Percentiles rank a stretch among this genome's conserved stretches.
phyloP scores from a whole-genome alignment of 768 basidiomycete genomes.

The Collybia sordida region DNA sequence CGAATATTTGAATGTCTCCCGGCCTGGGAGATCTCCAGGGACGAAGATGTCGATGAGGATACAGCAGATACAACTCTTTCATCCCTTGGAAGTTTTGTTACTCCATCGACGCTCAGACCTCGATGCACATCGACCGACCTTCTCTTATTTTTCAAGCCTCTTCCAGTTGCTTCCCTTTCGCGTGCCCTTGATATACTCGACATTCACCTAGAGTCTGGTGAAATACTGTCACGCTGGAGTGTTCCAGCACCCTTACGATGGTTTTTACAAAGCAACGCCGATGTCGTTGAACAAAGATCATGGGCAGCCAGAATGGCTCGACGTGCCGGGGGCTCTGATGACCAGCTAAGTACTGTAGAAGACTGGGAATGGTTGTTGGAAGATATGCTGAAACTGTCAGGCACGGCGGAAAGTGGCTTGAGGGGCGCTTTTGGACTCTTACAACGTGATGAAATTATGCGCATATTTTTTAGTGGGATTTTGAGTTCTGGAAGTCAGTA shows the following conservation, averaged over 20 bases:
- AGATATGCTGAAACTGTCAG: constrained; percentile 84
- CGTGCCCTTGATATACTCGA: constrained; percentile 88
- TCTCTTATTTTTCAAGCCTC: constrained; percentile 77
- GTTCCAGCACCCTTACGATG: constrained; percentile 83
- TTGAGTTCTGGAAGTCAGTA: constrained; percentile 86
- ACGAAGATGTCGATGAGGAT: constrained; percentile 66
- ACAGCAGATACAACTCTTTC: constrained; percentile 79
- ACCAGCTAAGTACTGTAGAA: constrained; percentile 55
- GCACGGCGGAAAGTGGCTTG: constrained; percentile 58
- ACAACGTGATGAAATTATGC: constrained; percentile 64
- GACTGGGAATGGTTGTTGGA: constrained; percentile 89
- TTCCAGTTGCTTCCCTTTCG: constrained; percentile 74
- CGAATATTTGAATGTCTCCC: constrained; percentile 95
- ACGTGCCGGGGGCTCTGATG: constrained; percentile 55
- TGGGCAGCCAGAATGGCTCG: constrained; percentile 88
- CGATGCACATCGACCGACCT: constrained; percentile 67
- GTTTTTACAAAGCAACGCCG: constrained; percentile 78
- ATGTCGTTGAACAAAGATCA: constrained; percentile 69
- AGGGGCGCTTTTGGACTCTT: constrained; percentile 83
- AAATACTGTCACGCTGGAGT: constrained; percentile 87
- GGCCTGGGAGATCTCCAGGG: constrained; percentile 70
- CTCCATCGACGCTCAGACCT: constrained; percentile 64
- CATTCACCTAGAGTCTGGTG: constrained; percentile 91
- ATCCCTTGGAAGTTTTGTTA: constrained; percentile 78
- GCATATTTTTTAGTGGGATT: constrained; percentile 86